Conservation (phyloP, 345 rosid genomes). For the Passiflora organensis region DNA sequence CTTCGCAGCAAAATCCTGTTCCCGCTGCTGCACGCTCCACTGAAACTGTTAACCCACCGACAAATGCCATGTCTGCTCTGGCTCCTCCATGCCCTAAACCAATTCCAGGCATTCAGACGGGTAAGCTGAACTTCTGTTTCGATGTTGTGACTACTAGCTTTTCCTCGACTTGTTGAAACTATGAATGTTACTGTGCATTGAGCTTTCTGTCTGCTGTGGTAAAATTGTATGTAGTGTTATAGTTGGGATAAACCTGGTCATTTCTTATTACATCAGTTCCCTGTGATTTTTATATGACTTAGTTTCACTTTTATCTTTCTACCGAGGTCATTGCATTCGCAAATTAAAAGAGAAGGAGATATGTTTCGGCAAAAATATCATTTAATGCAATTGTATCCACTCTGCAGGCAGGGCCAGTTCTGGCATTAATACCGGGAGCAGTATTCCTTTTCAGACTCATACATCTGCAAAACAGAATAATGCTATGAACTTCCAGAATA, state of each 20-base stretch:
- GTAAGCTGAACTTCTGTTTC: slow-evolving; percentile 15
- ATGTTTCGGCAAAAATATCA: too few relatives aligned
- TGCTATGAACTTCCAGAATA: slow-evolving; percentile 37
- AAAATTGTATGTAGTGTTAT: too few relatives aligned
- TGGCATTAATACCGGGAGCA: slow-evolving; percentile 21
- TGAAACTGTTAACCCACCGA: slow-evolving; percentile 29
- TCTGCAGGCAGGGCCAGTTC: slow-evolving; percentile 39
- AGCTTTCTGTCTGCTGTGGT: too few relatives aligned
- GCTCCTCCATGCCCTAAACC: slow-evolving; percentile 22
- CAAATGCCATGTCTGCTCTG: slow-evolving; percentile 13
- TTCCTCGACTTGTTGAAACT: not conserved
- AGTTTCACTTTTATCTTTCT: too few relatives aligned
- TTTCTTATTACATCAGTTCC: too few relatives aligned
- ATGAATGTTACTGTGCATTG: not conserved
- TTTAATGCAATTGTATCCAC: not conserved
- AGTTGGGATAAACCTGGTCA: too few relatives aligned
- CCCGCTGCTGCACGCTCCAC: slow-evolving; percentile 22
- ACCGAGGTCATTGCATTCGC: too few relatives aligned
- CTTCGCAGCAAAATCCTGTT: slow-evolving; percentile 37
- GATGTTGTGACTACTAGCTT: not conserved
- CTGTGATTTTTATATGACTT: too few relatives aligned
- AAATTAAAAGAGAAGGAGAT: too few relatives aligned
- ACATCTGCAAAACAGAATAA: slow-evolving; percentile 31
- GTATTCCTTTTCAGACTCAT: slow-evolving; percentile 20
- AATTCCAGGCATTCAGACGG: slow-evolving; percentile 35